A percentile compares a stretch with the other conserved stretches of the same genome.
Conservation (phyloP, 371 early-diverging fungal genomes). For the Rhizomucor pusillus region DNA sequence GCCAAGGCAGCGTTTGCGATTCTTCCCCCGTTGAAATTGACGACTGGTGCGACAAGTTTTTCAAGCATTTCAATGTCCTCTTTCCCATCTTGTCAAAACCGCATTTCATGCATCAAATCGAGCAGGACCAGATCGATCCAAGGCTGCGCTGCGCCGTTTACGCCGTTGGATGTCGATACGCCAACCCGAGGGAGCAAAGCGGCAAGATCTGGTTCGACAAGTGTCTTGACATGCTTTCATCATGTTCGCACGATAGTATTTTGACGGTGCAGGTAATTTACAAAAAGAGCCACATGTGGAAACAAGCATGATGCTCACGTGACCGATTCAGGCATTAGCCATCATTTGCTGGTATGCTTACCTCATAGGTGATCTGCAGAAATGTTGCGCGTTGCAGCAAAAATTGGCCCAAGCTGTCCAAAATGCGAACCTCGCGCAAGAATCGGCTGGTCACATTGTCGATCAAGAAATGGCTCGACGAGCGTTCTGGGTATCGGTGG, state of each 20-base stretch:
- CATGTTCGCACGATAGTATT: neutral
- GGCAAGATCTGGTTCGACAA: slow-evolving; percentile 7
- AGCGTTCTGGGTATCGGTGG: slow-evolving; percentile 37
- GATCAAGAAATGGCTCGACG: slow-evolving; percentile 36
- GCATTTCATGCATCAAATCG: slow-evolving; percentile 28
- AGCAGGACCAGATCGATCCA: slow-evolving; percentile 12
- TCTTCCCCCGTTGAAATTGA: slow-evolving; percentile 18
- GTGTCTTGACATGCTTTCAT: neutral
- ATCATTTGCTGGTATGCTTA: slow-evolving; percentile 13
- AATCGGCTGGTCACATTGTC: slow-evolving; percentile 8
- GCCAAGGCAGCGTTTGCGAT: slow-evolving; percentile 29
- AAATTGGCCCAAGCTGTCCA: slow-evolving; percentile 4
- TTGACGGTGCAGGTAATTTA: slow-evolving; percentile 31
- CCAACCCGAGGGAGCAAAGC: neutral
- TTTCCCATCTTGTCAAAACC: slow-evolving; percentile 41
- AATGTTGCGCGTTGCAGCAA: neutral
- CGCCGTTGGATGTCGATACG: slow-evolving; percentile 26
- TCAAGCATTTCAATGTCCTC: slow-evolving; percentile 40
- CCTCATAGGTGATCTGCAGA: slow-evolving; percentile 9
- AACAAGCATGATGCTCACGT: too few relatives aligned
- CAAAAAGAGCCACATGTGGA: too few relatives aligned
- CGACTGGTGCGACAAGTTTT: too few relatives aligned
- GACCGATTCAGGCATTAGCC: slow-evolving; percentile 15
- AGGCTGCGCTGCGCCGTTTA: slow-evolving; percentile 27
- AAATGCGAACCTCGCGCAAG: slow-evolving; percentile 7